Evolutionary conservation across 495 filamentous ascomycete genomes (phyloP).

Genomic region (Penicillium dipodomyicola): DNA sequence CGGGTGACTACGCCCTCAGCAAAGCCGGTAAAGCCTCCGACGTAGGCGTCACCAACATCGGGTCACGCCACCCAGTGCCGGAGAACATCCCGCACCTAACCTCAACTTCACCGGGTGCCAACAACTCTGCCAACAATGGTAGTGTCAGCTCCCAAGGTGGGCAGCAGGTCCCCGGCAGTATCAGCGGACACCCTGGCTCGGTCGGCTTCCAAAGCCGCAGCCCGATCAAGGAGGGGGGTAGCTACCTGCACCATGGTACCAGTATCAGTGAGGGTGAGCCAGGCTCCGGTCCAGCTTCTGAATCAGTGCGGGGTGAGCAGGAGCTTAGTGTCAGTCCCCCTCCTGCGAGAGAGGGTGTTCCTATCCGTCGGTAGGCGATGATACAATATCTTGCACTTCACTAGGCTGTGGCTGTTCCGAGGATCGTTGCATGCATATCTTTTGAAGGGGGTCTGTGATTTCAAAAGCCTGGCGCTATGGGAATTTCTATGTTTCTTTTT

Average conservation of each 20-base stretch:
- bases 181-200: constrained; percentile 47
- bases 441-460: constrained; percentile 17
- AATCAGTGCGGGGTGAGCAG: constrained; percentile 29
- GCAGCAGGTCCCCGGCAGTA: constrained; percentile 46
- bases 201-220: constrained; percentile 62
- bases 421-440: constrained; percentile 14
- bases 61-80: constrained; percentile 88
- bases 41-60: constrained; percentile 89
- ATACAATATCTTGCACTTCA: background rate
- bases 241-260: constrained; percentile 73
- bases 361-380: constrained; percentile 53
- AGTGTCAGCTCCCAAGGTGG: constrained; percentile 41
- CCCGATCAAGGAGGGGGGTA: constrained; percentile 76
- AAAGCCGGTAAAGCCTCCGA: constrained; percentile 97
- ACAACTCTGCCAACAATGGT: constrained; percentile 38
- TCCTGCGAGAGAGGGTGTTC: constrained; percentile 55
- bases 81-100: constrained; percentile 94
- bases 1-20: constrained; percentile 94
- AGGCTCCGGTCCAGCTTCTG: constrained; percentile 22
- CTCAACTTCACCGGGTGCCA: constrained; percentile 64
- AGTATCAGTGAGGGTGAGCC: constrained; percentile 65
- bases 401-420: background rate
- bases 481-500: constrained; percentile 16
- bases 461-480: constrained; percentile 49
- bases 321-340: constrained; percentile 48